Evolutionary conservation across 2,329 filamentous ascomycete species (phyloP).

Genomic region (Thelonectria blattea): DNA sequence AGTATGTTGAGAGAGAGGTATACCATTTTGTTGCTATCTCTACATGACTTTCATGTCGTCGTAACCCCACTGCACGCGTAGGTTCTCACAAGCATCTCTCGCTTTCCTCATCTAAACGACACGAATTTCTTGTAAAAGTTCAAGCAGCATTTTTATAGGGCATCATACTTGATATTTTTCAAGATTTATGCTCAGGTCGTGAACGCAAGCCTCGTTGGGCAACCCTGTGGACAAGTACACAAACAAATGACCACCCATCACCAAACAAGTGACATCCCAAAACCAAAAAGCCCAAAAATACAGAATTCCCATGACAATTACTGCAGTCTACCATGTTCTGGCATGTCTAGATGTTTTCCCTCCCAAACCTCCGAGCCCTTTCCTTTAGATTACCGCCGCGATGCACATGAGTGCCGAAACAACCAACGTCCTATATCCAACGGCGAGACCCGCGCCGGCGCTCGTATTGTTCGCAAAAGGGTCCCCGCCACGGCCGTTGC

Average conservation of each 20-base stretch:
- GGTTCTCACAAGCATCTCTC: neutral
- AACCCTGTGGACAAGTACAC: neutral
- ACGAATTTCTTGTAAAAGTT: too few species aligned
- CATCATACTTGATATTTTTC: too few species aligned
- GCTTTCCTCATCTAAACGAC: neutral
- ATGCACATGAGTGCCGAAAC: constrained; percentile 7
- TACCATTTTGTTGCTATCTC: too few species aligned
- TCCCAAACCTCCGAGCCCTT: neutral
- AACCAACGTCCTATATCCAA: constrained; percentile 12
- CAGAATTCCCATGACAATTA: constrained; percentile 6
- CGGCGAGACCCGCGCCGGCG: neutral
- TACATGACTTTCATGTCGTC: too few species aligned
- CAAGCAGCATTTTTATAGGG: too few species aligned
- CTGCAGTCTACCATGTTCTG: constrained; percentile 9
- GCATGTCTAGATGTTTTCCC: constrained; percentile 11
- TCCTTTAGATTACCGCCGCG: constrained; percentile 5
- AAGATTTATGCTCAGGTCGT: neutral
- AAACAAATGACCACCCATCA: neutral
- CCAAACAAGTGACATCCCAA: too few species aligned
- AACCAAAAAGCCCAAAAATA: neutral
- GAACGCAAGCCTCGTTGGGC: neutral
- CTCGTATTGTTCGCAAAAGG: constrained; percentile 16
- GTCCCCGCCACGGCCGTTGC: constrained; percentile 17
- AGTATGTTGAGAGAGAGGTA: too few species aligned
- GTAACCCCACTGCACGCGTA: too few species aligned